Evolutionary conservation across 345 rosid genomes (phyloP), one percentile per base, ranked within the genome.

Genomic region (Salix caprea): DNA sequence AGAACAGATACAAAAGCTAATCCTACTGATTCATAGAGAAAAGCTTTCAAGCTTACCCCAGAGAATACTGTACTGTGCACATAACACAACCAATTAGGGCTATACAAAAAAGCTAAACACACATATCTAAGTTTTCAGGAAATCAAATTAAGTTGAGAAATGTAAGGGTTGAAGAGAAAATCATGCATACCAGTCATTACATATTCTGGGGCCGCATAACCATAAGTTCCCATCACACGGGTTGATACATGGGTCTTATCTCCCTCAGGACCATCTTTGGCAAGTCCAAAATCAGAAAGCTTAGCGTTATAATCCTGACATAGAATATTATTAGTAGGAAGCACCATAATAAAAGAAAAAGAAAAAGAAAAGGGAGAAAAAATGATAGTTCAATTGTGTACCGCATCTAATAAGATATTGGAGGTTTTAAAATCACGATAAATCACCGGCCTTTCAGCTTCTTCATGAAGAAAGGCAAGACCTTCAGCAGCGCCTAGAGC

Each of bases 361-460:
- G 19, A 72, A 71, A 62, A 65, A 60, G 7, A 62, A 54, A 6
- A 32, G 56, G 68, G 66, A 68, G 46, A 10, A 62, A 46, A 8
- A 62, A 28, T 37, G n/a, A 34, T 65, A 26, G 75, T 54, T 82
- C 68, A 64, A 4, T 28, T 62, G 82, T 87, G 67, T 83, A 96
- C 98, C 60, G 96, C 94, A 83, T 96, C 99, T 52, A 96, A 84
- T 69, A 96, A 81, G 70, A 96, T 96, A 79, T 96, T 96, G 37
- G 99, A 96, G 73, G 99, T 96, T 78, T 96, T 96, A 81, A 96
- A 96, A 88, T 96, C 99, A 32, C 99, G 93, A 81, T 93, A 96
- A 36, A 96, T 96, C 54, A 96, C 99, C 0, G 94, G 96, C 81
- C 93, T 96, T 74, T 91, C 91, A 36, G 98, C 94, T 87, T 93